Conservation (phyloP, 176 grass and related monocot genomes). For the Rhynchospora breviuscula region DNA sequence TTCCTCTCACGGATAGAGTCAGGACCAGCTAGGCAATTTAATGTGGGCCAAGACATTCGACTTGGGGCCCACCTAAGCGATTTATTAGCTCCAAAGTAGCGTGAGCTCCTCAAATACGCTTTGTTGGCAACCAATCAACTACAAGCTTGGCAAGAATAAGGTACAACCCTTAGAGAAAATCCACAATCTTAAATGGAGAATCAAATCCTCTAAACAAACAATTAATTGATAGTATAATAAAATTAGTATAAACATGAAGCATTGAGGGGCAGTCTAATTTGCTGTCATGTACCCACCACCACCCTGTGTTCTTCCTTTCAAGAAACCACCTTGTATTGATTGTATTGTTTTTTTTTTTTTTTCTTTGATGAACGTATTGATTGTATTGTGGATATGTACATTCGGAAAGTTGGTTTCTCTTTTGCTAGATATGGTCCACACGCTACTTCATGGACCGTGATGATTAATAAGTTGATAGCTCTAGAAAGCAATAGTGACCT, state of each 20-base stretch:
- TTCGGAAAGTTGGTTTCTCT: neutral
- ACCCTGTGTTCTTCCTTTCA: conserved; percentile 8
- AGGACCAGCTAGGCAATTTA: conserved; percentile 17
- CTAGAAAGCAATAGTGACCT: neutral
- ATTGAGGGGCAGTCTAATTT: conserved; percentile 19
- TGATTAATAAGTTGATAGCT: neutral
- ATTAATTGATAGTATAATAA: neutral
- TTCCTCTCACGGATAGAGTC: neutral
- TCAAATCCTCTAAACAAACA: conserved; percentile 11
- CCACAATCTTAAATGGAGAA: conserved; percentile 15
- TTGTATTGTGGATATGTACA: neutral
- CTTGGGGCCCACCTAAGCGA: neutral
- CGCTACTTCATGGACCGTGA: neutral
- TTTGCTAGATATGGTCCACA: neutral
- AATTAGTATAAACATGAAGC: neutral
- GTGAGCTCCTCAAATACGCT: conserved; percentile 31
- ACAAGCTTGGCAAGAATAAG: neutral
- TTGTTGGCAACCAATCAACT: conserved; percentile 23
- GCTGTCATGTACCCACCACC: conserved; percentile 23
- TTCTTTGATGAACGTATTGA: no score
- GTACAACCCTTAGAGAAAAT: neutral
- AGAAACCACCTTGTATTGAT: conserved; percentile 17
- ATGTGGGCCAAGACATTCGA: neutral
- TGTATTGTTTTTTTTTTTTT: no score
- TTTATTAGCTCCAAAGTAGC: conserved; percentile 21